phyloP scores from a whole-genome alignment of 176 grass and related monocot genomes.

The Avena eriantha region DNA sequence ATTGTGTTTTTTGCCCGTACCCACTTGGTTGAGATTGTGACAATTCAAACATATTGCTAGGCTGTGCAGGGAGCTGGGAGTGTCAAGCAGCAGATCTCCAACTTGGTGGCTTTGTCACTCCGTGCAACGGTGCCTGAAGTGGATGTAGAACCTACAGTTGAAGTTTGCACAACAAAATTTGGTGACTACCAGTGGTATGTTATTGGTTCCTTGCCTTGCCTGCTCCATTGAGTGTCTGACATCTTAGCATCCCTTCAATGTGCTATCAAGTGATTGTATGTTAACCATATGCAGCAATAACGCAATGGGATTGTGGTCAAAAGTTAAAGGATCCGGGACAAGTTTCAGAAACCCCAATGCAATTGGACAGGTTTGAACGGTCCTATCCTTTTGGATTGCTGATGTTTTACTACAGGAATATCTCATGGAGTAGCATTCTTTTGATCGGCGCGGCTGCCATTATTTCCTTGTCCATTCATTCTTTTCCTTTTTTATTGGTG shows the following conservation, averaged over 20 bases:
- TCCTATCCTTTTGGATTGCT: conserved; percentile 2
- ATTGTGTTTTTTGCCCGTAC: background rate
- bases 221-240: background rate
- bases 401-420: background rate
- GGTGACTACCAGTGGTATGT: conserved; percentile 96
- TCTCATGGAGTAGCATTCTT: background rate
- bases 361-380: conserved; percentile 69
- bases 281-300: conserved; percentile 73
- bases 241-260: background rate
- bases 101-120: conserved; percentile 63
- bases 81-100: conserved; percentile 85
- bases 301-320: conserved; percentile 88
- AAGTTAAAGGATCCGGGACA: conserved; percentile 76
- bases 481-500: conserved; percentile 8
- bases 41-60: background rate
- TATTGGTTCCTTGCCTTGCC: background rate
- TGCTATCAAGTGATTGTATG: conserved; percentile 31
- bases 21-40: conserved; percentile 15
- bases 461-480: conserved; percentile 4
- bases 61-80: conserved; percentile 60
- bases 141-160: conserved; percentile 76
- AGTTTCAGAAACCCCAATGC: conserved; percentile 85
- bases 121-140: conserved; percentile 55
- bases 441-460: background rate
- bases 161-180: conserved; percentile 69